These are phyloP conservation scores for Collybiopsis confluens DNA, from an alignment of 768 basidiomycete genomes.

Conservation along the genomic window DNA sequence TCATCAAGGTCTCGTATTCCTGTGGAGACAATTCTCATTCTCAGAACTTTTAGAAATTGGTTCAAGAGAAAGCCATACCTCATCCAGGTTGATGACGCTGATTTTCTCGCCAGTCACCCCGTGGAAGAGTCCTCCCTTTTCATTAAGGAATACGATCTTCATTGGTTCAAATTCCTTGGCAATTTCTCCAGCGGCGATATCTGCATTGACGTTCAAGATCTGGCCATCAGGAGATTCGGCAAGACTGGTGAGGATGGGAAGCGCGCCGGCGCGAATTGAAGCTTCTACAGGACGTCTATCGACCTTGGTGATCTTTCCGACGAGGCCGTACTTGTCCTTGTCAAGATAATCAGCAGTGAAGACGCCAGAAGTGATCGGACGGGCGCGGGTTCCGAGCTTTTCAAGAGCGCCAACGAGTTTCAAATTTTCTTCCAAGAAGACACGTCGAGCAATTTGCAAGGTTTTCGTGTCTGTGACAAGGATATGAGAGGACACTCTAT, in stretches of 20 bases:
- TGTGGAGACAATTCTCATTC: constrained; percentile 24
- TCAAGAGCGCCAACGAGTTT: constrained; percentile 92
- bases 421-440: constrained; percentile 97
- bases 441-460: constrained; percentile 88
- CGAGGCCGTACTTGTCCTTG: constrained; percentile 89
- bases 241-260: constrained; percentile 92
- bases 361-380: constrained; percentile 96
- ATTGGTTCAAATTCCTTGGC: constrained; percentile 97
- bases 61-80: constrained; percentile 43
- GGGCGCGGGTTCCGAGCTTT: constrained; percentile 90
- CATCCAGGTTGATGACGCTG: constrained; percentile 95
- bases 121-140: constrained; percentile 97
- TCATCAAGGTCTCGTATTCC: constrained; percentile 97
- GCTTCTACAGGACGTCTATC: constrained; percentile 98
- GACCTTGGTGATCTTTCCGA: constrained; percentile 91
- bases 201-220: constrained; percentile 98
- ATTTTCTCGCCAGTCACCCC: constrained; percentile 96
- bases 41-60: neutral
- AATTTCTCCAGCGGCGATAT: constrained; percentile 96
- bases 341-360: constrained; percentile 98
- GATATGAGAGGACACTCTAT: too few relatives aligned
- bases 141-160: constrained; percentile 96
- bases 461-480: constrained; percentile 76
- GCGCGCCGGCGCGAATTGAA: constrained; percentile 90
- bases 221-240: constrained; percentile 97